Percentiles rank a stretch among this genome's conserved stretches.
phyloP scores from a whole-genome alignment of 139 green algal genomes.

The Chlorella ohadii region DNA sequence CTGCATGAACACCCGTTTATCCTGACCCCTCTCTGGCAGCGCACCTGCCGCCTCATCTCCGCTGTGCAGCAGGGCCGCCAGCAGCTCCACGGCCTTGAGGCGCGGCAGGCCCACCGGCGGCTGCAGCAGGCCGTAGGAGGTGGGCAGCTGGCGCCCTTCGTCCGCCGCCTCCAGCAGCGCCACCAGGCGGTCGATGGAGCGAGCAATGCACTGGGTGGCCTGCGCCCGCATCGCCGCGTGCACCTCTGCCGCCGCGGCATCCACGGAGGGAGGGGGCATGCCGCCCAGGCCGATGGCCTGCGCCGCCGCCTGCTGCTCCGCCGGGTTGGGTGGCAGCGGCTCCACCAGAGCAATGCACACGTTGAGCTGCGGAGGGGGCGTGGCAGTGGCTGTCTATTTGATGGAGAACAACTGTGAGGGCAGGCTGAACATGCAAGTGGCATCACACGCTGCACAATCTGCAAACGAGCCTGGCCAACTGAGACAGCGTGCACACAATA shows the following conservation, averaged over 20 bases:
- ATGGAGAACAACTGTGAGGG: too few species aligned
- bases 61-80: slow-evolving; percentile 80
- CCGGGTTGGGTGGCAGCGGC: slow-evolving; percentile 51
- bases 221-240: slow-evolving; percentile 41
- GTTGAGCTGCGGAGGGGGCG: slow-evolving; percentile 56
- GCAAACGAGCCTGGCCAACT: too few species aligned
- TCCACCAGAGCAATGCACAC: slow-evolving; percentile 87
- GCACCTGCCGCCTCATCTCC: slow-evolving; percentile 52
- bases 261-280: neutral
- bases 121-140: slow-evolving; percentile 79
- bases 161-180: slow-evolving; percentile 51
- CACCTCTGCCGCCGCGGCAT: slow-evolving; percentile 17
- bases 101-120: slow-evolving; percentile 77
- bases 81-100: slow-evolving; percentile 83
- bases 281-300: slow-evolving; percentile 8
- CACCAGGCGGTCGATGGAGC: slow-evolving; percentile 65
- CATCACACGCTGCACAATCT: too few species aligned
- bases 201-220: slow-evolving; percentile 46
- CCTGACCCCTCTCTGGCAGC: neutral
- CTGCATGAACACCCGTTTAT: neutral
- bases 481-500: too few species aligned
- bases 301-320: slow-evolving; percentile 26
- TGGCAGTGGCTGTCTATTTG: too few species aligned
- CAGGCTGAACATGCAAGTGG: too few species aligned
- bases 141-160: slow-evolving; percentile 55